Evolutionary conservation across 441 rosid species (phyloP), one percentile per base, ranked within the genome.

Genomic region (Sinapis alba): DNA sequence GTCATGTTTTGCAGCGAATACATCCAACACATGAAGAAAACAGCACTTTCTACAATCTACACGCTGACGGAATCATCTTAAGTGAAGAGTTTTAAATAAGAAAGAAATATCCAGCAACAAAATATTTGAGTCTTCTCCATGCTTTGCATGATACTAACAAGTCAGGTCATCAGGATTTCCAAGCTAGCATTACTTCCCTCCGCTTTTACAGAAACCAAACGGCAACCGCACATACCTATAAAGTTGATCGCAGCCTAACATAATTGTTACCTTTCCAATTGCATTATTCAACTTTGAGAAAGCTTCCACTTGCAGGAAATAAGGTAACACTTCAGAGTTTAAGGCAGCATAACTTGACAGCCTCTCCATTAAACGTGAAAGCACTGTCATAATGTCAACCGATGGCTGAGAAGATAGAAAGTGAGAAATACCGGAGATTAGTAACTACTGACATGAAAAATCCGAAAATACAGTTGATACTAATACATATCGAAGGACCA

Each of bases 221-320:
- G n/a, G 64, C 47, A 65, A 62, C 64, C 19, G 50, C 58, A 74
- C 24, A 34, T 62, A 71, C 23, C 54, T n/a, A 67, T 24, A 45
- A 32, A 50, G 11, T 21, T 62, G 11, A 58, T 62, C 13, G 72
- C 13, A n/a, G 69, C 38, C 53, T 27, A 73, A 57, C 23, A 23
- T 26, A 58, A 60, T 63, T 50, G 47, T 80, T 84, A 93, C 98
- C 97, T 90, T 93, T 77, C 99, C 98, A 62, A 96, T 96, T 30
- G 98, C 99, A 84, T 83, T 87, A 83, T 92, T 96, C 81, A 96
- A 84, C 85, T 92, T 93, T 28, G 98, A 86, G 86, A 96, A 96
- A 66, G 99, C 99, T 84, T 91, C 99, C 53, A 96, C 98, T 89
- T 96, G 98, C 84, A 96, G 83, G 84, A 96, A 93, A 80, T 90